These are phyloP conservation scores for Zopfia rhizophila DNA, from an alignment of 2,329 filamentous ascomycete genomes.

Conservation along the genomic window DNA sequence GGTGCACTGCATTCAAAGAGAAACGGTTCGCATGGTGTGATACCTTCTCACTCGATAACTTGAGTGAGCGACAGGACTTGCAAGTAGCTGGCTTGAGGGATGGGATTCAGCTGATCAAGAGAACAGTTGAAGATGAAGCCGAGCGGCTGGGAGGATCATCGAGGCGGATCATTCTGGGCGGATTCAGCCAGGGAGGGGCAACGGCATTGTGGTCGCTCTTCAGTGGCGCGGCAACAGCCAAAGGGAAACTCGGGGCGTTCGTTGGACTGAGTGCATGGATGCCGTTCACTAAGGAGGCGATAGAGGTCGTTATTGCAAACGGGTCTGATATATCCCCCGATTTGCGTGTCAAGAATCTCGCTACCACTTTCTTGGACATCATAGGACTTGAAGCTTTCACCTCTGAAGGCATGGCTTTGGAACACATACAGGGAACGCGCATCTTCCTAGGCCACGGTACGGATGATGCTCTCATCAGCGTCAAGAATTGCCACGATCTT, in stretches of 20 bases:
- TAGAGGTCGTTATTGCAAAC: slow-evolving; percentile 4
- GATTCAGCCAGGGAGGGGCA: slow-evolving; percentile 39
- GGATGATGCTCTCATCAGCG: slow-evolving; percentile 55
- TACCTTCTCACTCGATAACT: slow-evolving; percentile 57
- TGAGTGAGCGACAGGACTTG: slow-evolving; percentile 55
- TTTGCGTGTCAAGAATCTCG: slow-evolving; percentile 1
- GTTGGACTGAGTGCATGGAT: slow-evolving; percentile 33
- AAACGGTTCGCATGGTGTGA: slow-evolving; percentile 63
- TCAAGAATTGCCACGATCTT: slow-evolving; percentile 48
- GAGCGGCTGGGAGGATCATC: slow-evolving; percentile 14
- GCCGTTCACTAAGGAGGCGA: slow-evolving; percentile 26
- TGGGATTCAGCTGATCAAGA: slow-evolving; percentile 46
- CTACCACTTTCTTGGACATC: slow-evolving; percentile 10
- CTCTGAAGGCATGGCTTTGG: neutral
- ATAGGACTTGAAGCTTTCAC: slow-evolving; percentile 9
- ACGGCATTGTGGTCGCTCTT: slow-evolving; percentile 29
- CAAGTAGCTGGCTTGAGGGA: slow-evolving; percentile 56
- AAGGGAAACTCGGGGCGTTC: slow-evolving; percentile 21
- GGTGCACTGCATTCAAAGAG: slow-evolving; percentile 37
- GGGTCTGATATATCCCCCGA: neutral
- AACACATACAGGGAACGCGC: slow-evolving; percentile 39
- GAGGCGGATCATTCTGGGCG: slow-evolving; percentile 28
- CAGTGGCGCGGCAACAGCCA: slow-evolving; percentile 12
- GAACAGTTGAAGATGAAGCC: slow-evolving; percentile 25
- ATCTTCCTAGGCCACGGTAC: slow-evolving; percentile 60